Base-by-base conservation (phyloP, 345 rosid genomes). In the Pugionium dolabratum region DNA sequence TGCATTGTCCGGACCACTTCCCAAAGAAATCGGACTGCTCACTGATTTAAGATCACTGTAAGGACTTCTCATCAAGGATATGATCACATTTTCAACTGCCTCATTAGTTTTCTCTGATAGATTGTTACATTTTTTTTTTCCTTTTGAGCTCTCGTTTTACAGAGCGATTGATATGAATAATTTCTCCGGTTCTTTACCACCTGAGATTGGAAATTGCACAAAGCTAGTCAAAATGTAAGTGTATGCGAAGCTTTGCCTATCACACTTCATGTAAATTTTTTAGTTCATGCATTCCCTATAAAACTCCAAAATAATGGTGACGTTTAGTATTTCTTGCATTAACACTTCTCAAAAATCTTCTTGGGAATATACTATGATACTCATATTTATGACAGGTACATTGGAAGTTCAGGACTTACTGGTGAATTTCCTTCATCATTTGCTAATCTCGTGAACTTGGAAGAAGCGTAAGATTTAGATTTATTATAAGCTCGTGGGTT, bases 1-100 rank as follows among this genome's bases (percentile, higher is more conserved):
- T 73, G 71, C 85, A 2, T 53, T 85, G 57, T 83, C 84, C 2
- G 93, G 90, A 51, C 86, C 85, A 54, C 61, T 89, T 56, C 96
- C 93, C 4, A 77, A 63, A 67, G 93, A 89, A 75, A 74, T 89
- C 33, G 93, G 96, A n/a, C 40, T 66, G 57, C 90, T 86, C 66
- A 75, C 84, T 46, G 85, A 18, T 18, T 18, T 18, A 18, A 18
- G 18, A 18, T 18, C 35, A 18, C 11, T 88, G 96, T 86, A 84
- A 78, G 85, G 46, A 49, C 42, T 40, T 46, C 10, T 29, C 50
- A 45, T 25, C 50, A 26, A 4, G 9, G 35, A 27, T n/a, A 4
- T 51, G 9, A 6, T 46, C 65, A 27, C 26, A 4, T 51, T 18
- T 7, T 48, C 56, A 46, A 9, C 29, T 71, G 46, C 1, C 6